These are phyloP conservation scores for Neofusicoccum parvum DNA, from an alignment of 2,329 filamentous ascomycete genomes.

Conservation along the genomic window DNA sequence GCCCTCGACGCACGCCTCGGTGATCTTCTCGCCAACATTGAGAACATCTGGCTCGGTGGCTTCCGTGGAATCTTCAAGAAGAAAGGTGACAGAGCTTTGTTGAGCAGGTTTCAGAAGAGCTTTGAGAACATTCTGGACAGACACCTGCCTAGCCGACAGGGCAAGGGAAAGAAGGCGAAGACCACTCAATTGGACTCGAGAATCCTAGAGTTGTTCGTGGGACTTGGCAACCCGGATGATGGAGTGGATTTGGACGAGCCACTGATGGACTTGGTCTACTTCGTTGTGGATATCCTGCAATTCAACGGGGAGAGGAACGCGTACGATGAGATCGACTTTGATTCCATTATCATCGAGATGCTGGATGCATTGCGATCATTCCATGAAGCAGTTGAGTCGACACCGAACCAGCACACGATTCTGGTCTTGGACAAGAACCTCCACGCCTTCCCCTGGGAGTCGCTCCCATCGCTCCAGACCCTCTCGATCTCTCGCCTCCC, in stretches of 20 bases:
- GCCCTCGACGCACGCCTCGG: constrained; percentile 75
- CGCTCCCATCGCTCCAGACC: constrained; percentile 78
- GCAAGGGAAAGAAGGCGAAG: constrained; percentile 55
- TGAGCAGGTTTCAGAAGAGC: constrained; percentile 74
- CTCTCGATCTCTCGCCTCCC: constrained; percentile 84
- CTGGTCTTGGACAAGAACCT: constrained; percentile 89
- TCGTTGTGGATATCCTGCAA: constrained; percentile 93
- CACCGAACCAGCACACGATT: constrained; percentile 67
- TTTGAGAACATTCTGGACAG: constrained; percentile 81
- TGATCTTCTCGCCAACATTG: constrained; percentile 79
- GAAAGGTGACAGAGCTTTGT: constrained; percentile 60
- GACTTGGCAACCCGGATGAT: constrained; percentile 72
- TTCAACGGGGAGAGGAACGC: constrained; percentile 96
- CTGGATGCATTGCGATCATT: constrained; percentile 82
- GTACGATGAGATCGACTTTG: constrained; percentile 97
- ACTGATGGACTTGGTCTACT: constrained; percentile 90
- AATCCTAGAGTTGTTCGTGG: constrained; percentile 86
- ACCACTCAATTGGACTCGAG: constrained; percentile 60
- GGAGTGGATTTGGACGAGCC: constrained; percentile 80
- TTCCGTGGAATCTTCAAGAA: constrained; percentile 93
- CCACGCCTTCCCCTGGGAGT: constrained; percentile 95
- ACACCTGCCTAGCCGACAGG: constrained; percentile 79
- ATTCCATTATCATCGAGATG: constrained; percentile 84
- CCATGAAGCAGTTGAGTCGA: constrained; percentile 54
- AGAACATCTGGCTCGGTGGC: constrained; percentile 91